These are phyloP conservation scores for Penicillium olsonii DNA, from an alignment of 2,329 filamentous ascomycete species.

Conservation along the genomic window DNA sequence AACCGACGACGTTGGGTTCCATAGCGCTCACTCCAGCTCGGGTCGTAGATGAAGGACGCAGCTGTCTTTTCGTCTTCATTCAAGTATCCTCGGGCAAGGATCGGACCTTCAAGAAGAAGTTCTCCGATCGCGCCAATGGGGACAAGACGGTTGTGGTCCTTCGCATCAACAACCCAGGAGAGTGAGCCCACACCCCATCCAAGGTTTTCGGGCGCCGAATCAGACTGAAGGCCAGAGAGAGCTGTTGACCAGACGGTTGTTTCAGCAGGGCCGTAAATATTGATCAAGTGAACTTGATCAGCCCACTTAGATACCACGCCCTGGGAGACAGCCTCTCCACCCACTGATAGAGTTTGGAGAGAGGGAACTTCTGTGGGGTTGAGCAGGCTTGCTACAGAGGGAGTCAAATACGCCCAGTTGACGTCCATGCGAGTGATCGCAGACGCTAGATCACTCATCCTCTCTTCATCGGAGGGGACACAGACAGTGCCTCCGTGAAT, in stretches of 20 bases:
- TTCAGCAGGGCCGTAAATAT: constrained; percentile 24
- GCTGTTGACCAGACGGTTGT: background rate
- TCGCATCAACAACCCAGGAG: background rate
- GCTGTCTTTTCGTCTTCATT: background rate
- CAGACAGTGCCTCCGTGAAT: constrained; percentile 4
- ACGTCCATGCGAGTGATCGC: background rate
- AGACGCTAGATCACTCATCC: background rate
- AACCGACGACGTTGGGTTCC: background rate
- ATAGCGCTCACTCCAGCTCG: background rate
- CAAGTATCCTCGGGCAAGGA: background rate
- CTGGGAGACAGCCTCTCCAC: constrained; percentile 18
- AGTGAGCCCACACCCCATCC: background rate
- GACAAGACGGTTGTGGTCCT: background rate
- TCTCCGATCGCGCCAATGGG: background rate
- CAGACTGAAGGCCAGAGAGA: background rate
- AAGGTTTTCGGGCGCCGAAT: background rate
- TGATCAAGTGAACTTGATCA: constrained; percentile 5
- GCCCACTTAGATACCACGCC: constrained; percentile 17
- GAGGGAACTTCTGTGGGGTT: constrained; percentile 1
- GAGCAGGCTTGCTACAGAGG: background rate
- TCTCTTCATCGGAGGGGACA: constrained; percentile 9
- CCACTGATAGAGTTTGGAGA: constrained; percentile 16
- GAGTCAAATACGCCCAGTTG: constrained; percentile 2
- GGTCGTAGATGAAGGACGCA: background rate
- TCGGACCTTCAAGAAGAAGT: background rate